Evolutionary conservation across 441 rosid species (phyloP), one percentile per base, ranked within the genome.

Genomic region (Adansonia rubrostipa): DNA sequence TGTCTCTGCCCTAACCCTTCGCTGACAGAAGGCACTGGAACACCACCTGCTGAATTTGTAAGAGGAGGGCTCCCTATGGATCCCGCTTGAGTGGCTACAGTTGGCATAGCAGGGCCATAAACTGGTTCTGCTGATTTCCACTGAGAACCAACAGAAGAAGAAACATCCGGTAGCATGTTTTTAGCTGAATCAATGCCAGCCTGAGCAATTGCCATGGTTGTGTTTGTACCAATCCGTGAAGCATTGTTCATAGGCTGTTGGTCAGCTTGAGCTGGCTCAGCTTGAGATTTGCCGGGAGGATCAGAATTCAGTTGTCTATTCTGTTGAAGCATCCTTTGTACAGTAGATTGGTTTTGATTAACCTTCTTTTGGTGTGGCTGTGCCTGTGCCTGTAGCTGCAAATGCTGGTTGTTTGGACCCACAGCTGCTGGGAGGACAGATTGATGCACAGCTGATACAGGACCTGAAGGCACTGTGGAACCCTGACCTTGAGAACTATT

Each of bases 351-450:
- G 80, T 84, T 80, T 78, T 89, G 94, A 83, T 80, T 86, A 63
- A 85, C 82, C 86, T 89, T 95, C 86, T 91, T 93, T 85, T 86
- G 98, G 66, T 85, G 92, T 75, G 84, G 77, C 42, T 36, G 42
- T 36, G 42, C 6, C 81, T 81, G 91, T 42, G 83, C 74, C 40
- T 85, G 88, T 48, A 73, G 77, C 53, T 86, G 93, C 82, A 87
- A 75, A 84, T 89, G 92, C 86, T 88, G 98, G 75, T 91, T 93
- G 84, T 83, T 94, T 73, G 95, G 84, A 78, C 88, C 82, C 73
- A 87, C 77, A 42, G 81, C 77, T 45, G 91, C 74, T n/a, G 92
- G 84, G 67, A 91, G 73, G 84, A 79, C 79, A 76, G 92, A 80
- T 80, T 89, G 94, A 77, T 82, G 89, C 75, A 83, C 62, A 65